Conservation (phyloP, 352 stramenopile species). For the Vaucheria bursata region DNA sequence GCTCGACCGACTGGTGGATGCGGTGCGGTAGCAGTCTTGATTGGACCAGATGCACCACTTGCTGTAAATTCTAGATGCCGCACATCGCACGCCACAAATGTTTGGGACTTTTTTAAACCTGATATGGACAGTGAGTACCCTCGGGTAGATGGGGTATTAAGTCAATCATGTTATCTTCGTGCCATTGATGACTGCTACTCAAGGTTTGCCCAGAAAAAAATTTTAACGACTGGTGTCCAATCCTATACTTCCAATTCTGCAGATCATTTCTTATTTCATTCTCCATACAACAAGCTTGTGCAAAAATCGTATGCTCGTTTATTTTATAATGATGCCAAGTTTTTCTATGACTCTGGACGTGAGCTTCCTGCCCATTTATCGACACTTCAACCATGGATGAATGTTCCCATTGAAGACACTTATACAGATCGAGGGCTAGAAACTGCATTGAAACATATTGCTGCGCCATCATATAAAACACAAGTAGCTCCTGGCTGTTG, state of each 20-base stretch:
- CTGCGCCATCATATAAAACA: constrained; percentile 57
- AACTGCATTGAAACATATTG: constrained; percentile 62
- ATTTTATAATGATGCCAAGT: constrained; percentile 59
- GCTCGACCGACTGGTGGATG: constrained; percentile 74
- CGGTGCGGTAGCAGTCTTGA: constrained; percentile 85
- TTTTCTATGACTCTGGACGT: constrained; percentile 19
- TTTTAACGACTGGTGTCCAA: constrained; percentile 56
- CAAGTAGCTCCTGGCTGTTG: constrained; percentile 72
- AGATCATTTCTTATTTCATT: constrained; percentile 92
- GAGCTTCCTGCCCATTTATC: constrained; percentile 12
- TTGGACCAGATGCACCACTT: constrained; percentile 87
- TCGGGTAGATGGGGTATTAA: constrained; percentile 83
- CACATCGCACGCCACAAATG: constrained; percentile 77
- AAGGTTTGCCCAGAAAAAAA: constrained; percentile 60
- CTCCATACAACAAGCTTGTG: constrained; percentile 97
- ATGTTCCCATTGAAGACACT: constrained; percentile 68
- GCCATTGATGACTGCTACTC: constrained; percentile 87
- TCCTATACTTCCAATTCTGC: constrained; percentile 10
- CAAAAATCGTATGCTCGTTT: constrained; percentile 87
- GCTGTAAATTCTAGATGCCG: constrained; percentile 68
- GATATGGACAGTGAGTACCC: constrained; percentile 83
- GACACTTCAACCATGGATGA: constrained; percentile 28
- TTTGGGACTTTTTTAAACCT: constrained; percentile 98
- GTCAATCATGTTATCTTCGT: constrained; percentile 85
- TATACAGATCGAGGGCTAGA: constrained; percentile 81